These are phyloP conservation scores for Globisporangium okanoganense DNA, from an alignment of 352 stramenopile species.

Conservation along the genomic window DNA sequence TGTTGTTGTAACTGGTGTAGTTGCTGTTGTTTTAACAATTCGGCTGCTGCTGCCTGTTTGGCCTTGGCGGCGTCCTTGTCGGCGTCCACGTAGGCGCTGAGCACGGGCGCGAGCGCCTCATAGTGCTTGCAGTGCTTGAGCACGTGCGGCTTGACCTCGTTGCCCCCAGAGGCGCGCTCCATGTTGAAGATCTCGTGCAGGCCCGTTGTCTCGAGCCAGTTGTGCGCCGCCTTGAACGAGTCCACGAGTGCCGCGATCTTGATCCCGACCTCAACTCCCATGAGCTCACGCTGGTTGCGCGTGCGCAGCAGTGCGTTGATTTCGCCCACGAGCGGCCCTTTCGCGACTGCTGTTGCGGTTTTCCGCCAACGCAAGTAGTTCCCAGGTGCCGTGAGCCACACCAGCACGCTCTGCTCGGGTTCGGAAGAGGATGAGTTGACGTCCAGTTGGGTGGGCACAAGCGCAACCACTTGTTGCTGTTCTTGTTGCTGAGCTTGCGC, in stretches of 20 bases:
- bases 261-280: constrained; percentile 21
- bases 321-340: constrained; percentile 30
- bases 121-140: constrained; percentile 39
- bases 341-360: constrained; percentile 18
- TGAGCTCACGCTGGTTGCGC: constrained; percentile 20
- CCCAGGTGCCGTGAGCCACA: constrained; percentile 31
- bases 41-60: constrained; percentile 3
- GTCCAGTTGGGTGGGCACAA: constrained; percentile 9
- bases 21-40: no score
- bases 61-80: constrained; percentile 4
- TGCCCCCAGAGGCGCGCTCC: constrained; percentile 16
- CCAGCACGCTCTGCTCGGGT: constrained; percentile 27
- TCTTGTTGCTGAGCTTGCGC: constrained; percentile 8
- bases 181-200: constrained; percentile 26
- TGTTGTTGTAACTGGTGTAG: no score
- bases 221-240: constrained; percentile 33
- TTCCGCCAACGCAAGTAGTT: constrained; percentile 37
- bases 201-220: constrained; percentile 27
- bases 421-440: constrained; percentile 12
- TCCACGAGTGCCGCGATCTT: constrained; percentile 27
- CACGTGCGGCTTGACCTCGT: constrained; percentile 29
- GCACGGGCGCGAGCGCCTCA: constrained; percentile 26
- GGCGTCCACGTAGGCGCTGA: constrained; percentile 25
- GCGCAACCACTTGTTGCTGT: constrained; percentile 9
- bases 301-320: constrained; percentile 32